A percentile compares a stretch with the other conserved stretches of the same genome.
These are phyloP conservation scores for Diospyros lotus DNA, from an alignment of 148 eudicot genomes.

Conservation along the genomic window DNA sequence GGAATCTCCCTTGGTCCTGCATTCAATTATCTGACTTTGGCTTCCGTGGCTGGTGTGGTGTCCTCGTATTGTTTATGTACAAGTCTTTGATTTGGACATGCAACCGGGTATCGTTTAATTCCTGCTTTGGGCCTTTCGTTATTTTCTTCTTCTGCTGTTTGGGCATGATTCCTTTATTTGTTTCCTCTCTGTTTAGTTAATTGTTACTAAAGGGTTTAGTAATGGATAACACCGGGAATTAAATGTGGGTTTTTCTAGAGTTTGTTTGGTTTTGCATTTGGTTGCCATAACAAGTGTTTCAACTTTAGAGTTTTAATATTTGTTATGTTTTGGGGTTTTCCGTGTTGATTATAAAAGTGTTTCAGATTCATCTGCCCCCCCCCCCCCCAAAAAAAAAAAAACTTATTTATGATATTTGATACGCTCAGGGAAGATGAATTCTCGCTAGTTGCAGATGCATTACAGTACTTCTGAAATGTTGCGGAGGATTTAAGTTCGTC, in stretches of 20 bases:
- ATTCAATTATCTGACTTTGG: not conserved
- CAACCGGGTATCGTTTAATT: not conserved
- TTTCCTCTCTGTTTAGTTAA: not conserved
- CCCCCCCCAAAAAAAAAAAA: too few species aligned
- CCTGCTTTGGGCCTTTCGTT: not conserved
- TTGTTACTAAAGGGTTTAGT: not conserved
- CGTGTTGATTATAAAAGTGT: not conserved
- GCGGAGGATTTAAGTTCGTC: not conserved
- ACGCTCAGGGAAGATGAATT: not conserved
- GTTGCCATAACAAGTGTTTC: not conserved
- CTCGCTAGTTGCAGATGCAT: not conserved
- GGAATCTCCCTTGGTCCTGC: not conserved
- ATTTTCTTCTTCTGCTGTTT: not conserved
- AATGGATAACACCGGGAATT: not conserved
- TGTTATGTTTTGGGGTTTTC: not conserved
- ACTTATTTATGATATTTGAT: too few species aligned
- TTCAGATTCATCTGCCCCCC: not conserved
- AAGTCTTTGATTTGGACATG: slow-evolving; percentile 1
- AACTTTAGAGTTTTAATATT: not conserved
- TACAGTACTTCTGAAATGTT: not conserved
- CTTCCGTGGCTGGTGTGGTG: not conserved
- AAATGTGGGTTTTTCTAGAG: not conserved
- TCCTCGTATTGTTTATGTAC: not conserved
- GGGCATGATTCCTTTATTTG: not conserved
- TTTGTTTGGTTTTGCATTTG: not conserved